These are phyloP conservation scores for Monosporascus sp. DNA, from an alignment of 2,329 filamentous ascomycete species.

Conservation along the genomic window DNA sequence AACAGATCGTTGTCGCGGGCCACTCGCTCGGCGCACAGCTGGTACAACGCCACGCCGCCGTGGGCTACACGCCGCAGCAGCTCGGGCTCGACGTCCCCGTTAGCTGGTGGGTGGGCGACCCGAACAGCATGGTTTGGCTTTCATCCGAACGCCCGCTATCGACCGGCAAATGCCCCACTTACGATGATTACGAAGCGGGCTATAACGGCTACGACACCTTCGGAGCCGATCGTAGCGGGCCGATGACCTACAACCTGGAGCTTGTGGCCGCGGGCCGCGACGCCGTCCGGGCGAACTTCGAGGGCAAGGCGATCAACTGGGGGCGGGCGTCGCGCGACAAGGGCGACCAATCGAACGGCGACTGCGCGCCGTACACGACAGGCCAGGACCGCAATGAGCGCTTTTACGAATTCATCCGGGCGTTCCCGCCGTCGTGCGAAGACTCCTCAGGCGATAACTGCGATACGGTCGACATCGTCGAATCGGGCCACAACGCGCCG, in stretches of 20 bases:
- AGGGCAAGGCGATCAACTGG: slow-evolving; percentile 3
- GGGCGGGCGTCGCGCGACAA: slow-evolving; percentile 3
- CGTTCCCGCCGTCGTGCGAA: slow-evolving; percentile 3
- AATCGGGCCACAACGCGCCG: slow-evolving; percentile 5
- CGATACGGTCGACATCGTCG: slow-evolving; percentile 7
- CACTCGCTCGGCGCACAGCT: slow-evolving; percentile 8
- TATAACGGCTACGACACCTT: slow-evolving; percentile 4
- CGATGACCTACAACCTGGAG: slow-evolving; percentile 6
- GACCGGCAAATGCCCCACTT: slow-evolving; percentile 2
- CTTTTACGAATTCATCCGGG: slow-evolving; percentile 7
- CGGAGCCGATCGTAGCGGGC: background rate
- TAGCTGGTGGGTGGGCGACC: slow-evolving; percentile 9
- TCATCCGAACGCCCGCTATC: slow-evolving; percentile 1
- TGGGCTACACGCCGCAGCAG: slow-evolving; percentile 3
- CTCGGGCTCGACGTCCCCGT: slow-evolving; percentile 2
- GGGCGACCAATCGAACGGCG: slow-evolving; percentile 3
- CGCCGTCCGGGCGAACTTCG: slow-evolving; percentile 3
- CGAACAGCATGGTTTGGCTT: slow-evolving; percentile 7
- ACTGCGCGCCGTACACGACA: slow-evolving; percentile 4
- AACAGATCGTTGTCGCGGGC: slow-evolving; percentile 7
- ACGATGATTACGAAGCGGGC: slow-evolving; percentile 7
- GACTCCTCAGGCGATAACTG: slow-evolving; percentile 1
- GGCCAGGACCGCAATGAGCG: slow-evolving; percentile 7
- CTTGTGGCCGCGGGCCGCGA: slow-evolving; percentile 2
- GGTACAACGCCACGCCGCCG: slow-evolving; percentile 7